Conservation (phyloP, 2,329 filamentous ascomycete genomes). For the Ramularia collo-cygni region DNA sequence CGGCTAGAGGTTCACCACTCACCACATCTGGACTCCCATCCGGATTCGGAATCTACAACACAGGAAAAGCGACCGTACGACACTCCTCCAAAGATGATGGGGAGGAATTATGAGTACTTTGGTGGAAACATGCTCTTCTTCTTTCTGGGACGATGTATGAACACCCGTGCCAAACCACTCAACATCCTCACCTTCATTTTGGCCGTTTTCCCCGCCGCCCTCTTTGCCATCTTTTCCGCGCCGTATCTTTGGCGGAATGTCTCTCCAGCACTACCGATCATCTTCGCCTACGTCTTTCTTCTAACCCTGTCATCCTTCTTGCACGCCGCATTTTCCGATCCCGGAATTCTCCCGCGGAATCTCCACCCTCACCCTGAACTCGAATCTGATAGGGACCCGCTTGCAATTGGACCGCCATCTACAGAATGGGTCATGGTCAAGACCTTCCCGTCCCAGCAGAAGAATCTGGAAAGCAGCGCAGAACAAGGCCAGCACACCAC, state of each 20-base stretch:
- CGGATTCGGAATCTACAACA: conserved; percentile 58
- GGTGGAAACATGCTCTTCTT: conserved; percentile 89
- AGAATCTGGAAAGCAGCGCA: conserved; percentile 7
- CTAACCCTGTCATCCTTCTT: conserved; percentile 89
- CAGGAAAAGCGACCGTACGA: conserved; percentile 12
- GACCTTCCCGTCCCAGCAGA: conserved; percentile 20
- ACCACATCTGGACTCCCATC: conserved; percentile 46
- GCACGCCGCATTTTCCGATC: conserved; percentile 86
- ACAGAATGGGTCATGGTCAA: conserved; percentile 87
- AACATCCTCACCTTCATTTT: conserved; percentile 80
- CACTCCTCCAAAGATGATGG: conserved; percentile 24
- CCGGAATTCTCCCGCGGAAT: conserved; percentile 88
- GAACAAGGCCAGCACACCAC: conserved; percentile 37
- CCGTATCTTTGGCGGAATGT: conserved; percentile 80
- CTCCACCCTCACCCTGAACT: conserved; percentile 72
- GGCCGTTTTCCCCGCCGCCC: conserved; percentile 66
- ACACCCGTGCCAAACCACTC: conserved; percentile 78
- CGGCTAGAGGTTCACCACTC: conserved; percentile 7
- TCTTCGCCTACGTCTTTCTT: conserved; percentile 87
- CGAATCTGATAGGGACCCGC: conserved; percentile 65
- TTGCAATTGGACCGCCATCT: conserved; percentile 73
- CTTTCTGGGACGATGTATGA: conserved; percentile 71
- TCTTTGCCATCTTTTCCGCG: conserved; percentile 83
- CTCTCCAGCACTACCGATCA: conserved; percentile 79
- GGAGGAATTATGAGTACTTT: conserved; percentile 86